Conservation (phyloP, 495 filamentous ascomycete genomes). For the Xylaria bambusicola region DNA sequence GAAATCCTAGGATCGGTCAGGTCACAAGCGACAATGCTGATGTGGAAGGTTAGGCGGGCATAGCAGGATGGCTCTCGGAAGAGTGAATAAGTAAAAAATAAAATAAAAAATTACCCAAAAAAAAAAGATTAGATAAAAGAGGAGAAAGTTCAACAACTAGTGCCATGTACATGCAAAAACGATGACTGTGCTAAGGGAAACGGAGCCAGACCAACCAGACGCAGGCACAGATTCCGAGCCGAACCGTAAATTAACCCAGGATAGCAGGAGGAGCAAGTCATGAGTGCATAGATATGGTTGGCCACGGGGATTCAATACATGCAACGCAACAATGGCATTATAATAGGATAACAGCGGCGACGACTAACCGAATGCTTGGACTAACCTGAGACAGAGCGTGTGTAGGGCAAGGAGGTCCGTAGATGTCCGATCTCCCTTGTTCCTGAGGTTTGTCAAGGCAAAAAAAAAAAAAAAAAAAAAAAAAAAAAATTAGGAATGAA, state of each 20-base stretch:
- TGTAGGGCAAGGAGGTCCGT: not conserved
- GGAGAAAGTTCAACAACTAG: constrained; percentile 16
- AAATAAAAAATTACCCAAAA: constrained; percentile 14
- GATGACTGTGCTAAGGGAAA: constrained; percentile 20
- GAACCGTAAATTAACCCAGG: constrained; percentile 20
- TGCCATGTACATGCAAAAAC: constrained; percentile 16
- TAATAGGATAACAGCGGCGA: not conserved
- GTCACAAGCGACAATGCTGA: constrained; percentile 17
- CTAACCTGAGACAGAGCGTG: constrained; percentile 11
- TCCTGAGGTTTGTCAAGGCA: not conserved
- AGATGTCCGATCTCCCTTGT: not conserved
- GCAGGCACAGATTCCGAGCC: constrained; percentile 20
- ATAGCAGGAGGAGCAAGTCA: constrained; percentile 17
- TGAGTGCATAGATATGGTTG: not conserved
- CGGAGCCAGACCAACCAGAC: constrained; percentile 17
- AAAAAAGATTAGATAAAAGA: constrained; percentile 15
- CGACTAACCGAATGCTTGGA: constrained; percentile 2
- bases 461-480: no score
- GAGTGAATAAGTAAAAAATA: constrained; percentile 8
- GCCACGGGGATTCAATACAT: not conserved
- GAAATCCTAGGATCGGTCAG: constrained; percentile 7
- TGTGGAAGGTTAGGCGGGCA: constrained; percentile 14
- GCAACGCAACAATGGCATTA: not conserved
- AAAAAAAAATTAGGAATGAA: no score
- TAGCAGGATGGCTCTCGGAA: constrained; percentile 25